A percentile compares a stretch with the other conserved stretches of the same genome.
These are phyloP conservation scores for Paraglomus brasilianum DNA, from an alignment of 192 early-diverging fungal species.

Conservation along the genomic window DNA sequence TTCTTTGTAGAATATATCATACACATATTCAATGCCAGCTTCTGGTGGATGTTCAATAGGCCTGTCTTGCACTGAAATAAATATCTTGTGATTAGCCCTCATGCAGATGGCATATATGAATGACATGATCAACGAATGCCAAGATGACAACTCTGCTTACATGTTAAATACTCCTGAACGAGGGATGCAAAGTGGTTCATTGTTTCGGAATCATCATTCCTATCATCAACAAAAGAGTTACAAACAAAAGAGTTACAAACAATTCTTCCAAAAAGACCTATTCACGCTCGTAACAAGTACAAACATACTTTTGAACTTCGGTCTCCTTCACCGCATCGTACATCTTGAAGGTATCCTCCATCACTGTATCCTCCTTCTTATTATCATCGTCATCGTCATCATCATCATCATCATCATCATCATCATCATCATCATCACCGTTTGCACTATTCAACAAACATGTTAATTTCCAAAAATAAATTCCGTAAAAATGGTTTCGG, in stretches of 20 bases:
- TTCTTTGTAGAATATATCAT: constrained; percentile 72
- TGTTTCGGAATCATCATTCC: constrained; percentile 46
- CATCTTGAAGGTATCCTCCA: constrained; percentile 53
- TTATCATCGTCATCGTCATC: constrained; percentile 24
- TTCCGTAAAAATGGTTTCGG: no score
- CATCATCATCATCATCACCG: no score
- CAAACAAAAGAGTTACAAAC: constrained; percentile 7
- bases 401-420: background rate
- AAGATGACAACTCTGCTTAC: constrained; percentile 33
- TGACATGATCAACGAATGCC: no score
- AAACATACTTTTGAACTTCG: constrained; percentile 41
- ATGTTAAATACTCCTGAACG: constrained; percentile 62
- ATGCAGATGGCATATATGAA: constrained; percentile 25
- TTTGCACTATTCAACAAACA: no score
- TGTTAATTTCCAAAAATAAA: no score
- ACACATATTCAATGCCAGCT: constrained; percentile 65
- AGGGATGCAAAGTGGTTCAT: constrained; percentile 70
- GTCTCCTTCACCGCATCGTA: constrained; percentile 65
- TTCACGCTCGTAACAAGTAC: background rate
- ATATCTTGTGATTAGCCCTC: background rate
- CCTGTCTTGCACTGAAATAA: constrained; percentile 18
- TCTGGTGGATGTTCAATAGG: constrained; percentile 32
- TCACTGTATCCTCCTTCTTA: constrained; percentile 42
- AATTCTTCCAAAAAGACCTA: background rate
- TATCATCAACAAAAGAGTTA: constrained; percentile 1